Percentiles rank a stretch among this genome's conserved stretches.
Evolutionary conservation across 2,329 filamentous ascomycete species (phyloP).

Genomic region (Pezizomycotina sp.): DNA sequence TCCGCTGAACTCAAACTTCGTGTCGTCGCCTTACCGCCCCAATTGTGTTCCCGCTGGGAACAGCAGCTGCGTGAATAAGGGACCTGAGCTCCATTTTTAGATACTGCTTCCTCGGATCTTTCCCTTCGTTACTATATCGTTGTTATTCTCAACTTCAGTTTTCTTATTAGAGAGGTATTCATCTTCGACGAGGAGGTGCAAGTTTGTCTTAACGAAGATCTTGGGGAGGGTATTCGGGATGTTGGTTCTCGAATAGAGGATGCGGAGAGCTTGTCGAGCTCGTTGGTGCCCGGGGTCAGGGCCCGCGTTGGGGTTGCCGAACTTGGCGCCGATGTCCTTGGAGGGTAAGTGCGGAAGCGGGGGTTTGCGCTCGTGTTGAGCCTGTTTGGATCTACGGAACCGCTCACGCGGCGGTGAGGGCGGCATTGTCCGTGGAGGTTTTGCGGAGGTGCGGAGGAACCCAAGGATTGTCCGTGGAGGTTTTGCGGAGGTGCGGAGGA

Average conservation of each 20-base stretch:
- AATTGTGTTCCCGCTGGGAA: constrained; percentile 11
- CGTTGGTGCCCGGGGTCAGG: constrained; percentile 21
- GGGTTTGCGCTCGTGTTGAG: too few species aligned
- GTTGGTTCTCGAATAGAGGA: constrained; percentile 21
- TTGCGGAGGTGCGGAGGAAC: neutral
- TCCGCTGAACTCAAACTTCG: constrained; percentile 12
- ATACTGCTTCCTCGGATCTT: too few species aligned
- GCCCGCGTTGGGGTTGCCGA: constrained; percentile 20
- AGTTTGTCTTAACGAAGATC: constrained; percentile 23
- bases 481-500: constrained; percentile 12
- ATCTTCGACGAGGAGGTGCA: constrained; percentile 21
- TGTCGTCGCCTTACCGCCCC: neutral
- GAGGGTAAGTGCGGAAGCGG: constrained; percentile 6
- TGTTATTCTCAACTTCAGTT: too few species aligned
- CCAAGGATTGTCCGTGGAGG: too few species aligned
- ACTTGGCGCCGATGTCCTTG: constrained; percentile 19
- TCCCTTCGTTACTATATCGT: too few species aligned
- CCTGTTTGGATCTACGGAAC: neutral
- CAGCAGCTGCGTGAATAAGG: too few species aligned
- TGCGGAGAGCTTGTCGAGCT: constrained; percentile 21
- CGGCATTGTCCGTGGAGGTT: too few species aligned
- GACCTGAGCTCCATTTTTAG: too few species aligned
- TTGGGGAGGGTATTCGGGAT: constrained; percentile 22
- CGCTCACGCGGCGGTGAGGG: neutral
- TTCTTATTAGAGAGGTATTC: too few species aligned